Evolutionary conservation across 1,284 basidiomycete species (phyloP), one percentile per base, ranked within the genome.

Genomic region (Kwoniella shivajii): DNA sequence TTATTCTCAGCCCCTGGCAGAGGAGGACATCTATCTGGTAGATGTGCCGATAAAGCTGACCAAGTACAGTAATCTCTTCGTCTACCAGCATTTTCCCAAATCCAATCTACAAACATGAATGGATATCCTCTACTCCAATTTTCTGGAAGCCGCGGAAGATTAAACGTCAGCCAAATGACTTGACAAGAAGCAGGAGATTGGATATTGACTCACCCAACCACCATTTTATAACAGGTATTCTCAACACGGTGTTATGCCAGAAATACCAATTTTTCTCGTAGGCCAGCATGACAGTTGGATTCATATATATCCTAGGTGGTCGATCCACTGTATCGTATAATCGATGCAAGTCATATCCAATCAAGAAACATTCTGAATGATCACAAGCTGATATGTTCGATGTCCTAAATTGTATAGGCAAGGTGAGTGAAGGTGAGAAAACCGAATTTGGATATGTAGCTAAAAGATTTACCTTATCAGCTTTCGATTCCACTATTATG

Each of bases 311-410:
- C 29, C 74, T 74, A 0, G 78, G 77, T 10, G 68, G 71, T 11
- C 66, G 26, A 9, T 50, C 31, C 74, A 47, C 45, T 4, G 45
- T 30, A 34, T 63, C 42, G 55, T 82, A 80, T 30, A 82, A 57
- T 3, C 83, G 79, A 56, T 84, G 80, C 27, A 85, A 69, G 67
- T 85, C 84, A 69, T 84, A 84, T 5, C 81, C 82, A 16, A 82
- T 74, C 47, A 83, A 66, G 73, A 84, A 83, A 36, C 80, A 83
- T 72, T 85, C 84, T 22, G 79, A 81, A 37, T 82, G 81, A 64
- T 79, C 81, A 68, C 84, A 85, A 54, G 81, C 80, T 7, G 67
- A 73, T 22, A 73, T 61, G 1, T 58, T 65, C 11, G 80, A 80
- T 11, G 76, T 61, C 34, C 84, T 81, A 77, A 85, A 85, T 1